These are phyloP conservation scores for Penicillium sumatraense DNA, from an alignment of 2,329 filamentous ascomycete genomes.

Conservation along the genomic window DNA sequence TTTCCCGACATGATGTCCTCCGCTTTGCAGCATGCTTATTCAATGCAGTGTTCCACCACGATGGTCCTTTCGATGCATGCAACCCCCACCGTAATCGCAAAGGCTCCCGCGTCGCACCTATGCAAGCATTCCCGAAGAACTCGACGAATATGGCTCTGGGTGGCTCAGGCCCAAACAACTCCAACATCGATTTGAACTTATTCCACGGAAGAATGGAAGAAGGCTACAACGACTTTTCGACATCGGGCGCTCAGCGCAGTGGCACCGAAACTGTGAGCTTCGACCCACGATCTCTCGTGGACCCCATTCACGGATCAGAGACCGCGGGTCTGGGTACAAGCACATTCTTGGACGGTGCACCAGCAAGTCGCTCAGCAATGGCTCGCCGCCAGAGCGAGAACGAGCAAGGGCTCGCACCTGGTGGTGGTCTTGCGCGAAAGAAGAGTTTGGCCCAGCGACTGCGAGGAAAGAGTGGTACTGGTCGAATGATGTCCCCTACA, in stretches of 20 bases:
- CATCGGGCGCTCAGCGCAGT: conserved; percentile 36
- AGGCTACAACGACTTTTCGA: conserved; percentile 78
- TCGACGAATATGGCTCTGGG: conserved; percentile 92
- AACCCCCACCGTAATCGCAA: conserved; percentile 92
- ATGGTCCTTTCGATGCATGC: conserved; percentile 95
- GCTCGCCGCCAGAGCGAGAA: conserved; percentile 75
- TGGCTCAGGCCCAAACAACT: conserved; percentile 82
- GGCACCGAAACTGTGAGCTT: conserved; percentile 55
- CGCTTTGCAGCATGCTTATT: not conserved
- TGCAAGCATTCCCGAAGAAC: conserved; percentile 93
- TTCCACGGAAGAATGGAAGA: conserved; percentile 87
- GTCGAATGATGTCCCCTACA: conserved; percentile 60
- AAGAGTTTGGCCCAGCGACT: conserved; percentile 94
- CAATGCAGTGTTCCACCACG: conserved; percentile 87
- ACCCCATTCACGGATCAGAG: conserved; percentile 82
- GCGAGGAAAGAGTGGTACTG: conserved; percentile 73
- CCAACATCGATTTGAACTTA: conserved; percentile 79
- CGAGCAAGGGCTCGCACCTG: conserved; percentile 49
- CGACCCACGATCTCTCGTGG: conserved; percentile 69
- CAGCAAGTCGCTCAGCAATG: conserved; percentile 79
- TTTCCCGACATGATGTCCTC: not conserved
- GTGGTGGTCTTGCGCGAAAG: conserved; percentile 76
- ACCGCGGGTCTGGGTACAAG: conserved; percentile 86
- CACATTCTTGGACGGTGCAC: conserved; percentile 93
- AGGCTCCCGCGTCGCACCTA: conserved; percentile 80